These are phyloP conservation scores for Fusarium begoniae DNA, from an alignment of 2,329 filamentous ascomycete genomes.

Conservation along the genomic window DNA sequence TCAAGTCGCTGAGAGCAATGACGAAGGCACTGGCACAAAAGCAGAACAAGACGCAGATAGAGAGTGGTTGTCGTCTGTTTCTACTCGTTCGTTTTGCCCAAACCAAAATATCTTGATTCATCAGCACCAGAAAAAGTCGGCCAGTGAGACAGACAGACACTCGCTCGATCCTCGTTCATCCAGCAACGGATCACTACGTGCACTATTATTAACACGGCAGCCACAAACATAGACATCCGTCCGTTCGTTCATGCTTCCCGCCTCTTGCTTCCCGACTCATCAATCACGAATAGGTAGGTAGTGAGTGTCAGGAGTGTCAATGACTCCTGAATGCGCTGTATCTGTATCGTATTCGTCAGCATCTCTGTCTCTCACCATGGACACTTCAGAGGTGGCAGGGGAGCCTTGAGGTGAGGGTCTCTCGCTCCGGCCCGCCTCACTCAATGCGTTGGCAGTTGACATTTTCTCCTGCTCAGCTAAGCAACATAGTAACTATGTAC, in stretches of 20 bases:
- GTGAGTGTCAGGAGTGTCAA: neutral
- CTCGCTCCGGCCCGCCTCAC: slow-evolving; percentile 29
- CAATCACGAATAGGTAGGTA: neutral
- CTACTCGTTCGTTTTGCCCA: slow-evolving; percentile 12
- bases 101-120: slow-evolving; percentile 22
- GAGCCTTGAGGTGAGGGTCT: slow-evolving; percentile 26
- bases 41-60: slow-evolving; percentile 26
- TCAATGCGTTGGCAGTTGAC: slow-evolving; percentile 12
- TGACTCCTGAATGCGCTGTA: slow-evolving; percentile 5
- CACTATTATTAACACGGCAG: slow-evolving; percentile 10
- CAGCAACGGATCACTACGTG: slow-evolving; percentile 17
- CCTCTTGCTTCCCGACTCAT: neutral
- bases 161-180: slow-evolving; percentile 22
- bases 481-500: neutral
- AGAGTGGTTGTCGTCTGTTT: slow-evolving; percentile 10
- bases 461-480: slow-evolving; percentile 16
- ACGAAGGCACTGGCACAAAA: slow-evolving; percentile 34
- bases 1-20: slow-evolving; percentile 31
- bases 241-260: slow-evolving; percentile 1
- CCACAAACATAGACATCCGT: slow-evolving; percentile 19
- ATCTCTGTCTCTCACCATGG: slow-evolving; percentile 1
- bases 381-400: slow-evolving; percentile 26
- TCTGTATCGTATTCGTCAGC: slow-evolving; percentile 26
- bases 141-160: neutral
- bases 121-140: slow-evolving; percentile 8